Conservation (phyloP, 495 filamentous ascomycete species). For the Cryomyces minteri region DNA sequence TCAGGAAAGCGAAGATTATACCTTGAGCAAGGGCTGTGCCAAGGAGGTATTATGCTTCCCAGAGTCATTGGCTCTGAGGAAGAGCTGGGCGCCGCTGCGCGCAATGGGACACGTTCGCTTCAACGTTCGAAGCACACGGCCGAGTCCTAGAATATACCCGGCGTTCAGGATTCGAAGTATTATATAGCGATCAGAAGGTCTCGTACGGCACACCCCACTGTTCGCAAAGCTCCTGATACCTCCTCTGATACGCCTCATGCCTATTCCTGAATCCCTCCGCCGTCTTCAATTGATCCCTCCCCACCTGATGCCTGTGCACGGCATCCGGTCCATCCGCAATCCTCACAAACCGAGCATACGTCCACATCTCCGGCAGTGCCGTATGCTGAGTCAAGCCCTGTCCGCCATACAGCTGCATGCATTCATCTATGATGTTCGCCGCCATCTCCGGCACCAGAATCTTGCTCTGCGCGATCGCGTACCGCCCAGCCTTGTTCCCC, state of each 20-base stretch:
- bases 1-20: slow-evolving; percentile 20
- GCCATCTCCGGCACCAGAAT: slow-evolving; percentile 21
- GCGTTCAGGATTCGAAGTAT: too few species aligned
- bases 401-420: slow-evolving; percentile 25
- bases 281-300: slow-evolving; percentile 24
- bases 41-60: background rate
- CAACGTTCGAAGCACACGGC: too few species aligned
- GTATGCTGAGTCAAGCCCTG: slow-evolving; percentile 24
- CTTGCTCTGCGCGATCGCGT: slow-evolving; percentile 24
- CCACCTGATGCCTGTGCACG: slow-evolving; percentile 24
- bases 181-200: too few species aligned
- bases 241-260: slow-evolving; percentile 17
- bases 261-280: slow-evolving; percentile 14
- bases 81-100: too few species aligned
- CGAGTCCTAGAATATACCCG: too few species aligned
- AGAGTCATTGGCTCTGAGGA: background rate
- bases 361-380: slow-evolving; percentile 23
- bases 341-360: slow-evolving; percentile 22
- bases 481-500: slow-evolving; percentile 21
- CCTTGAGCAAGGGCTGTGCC: slow-evolving; percentile 6
- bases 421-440: slow-evolving; percentile 22
- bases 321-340: slow-evolving; percentile 25
- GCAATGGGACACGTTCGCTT: too few species aligned
- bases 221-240: slow-evolving; percentile 17
- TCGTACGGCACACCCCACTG: slow-evolving; percentile 10